Evolutionary conservation across 345 rosid species (phyloP).

Genomic region (Mallotus nudiflorus): DNA sequence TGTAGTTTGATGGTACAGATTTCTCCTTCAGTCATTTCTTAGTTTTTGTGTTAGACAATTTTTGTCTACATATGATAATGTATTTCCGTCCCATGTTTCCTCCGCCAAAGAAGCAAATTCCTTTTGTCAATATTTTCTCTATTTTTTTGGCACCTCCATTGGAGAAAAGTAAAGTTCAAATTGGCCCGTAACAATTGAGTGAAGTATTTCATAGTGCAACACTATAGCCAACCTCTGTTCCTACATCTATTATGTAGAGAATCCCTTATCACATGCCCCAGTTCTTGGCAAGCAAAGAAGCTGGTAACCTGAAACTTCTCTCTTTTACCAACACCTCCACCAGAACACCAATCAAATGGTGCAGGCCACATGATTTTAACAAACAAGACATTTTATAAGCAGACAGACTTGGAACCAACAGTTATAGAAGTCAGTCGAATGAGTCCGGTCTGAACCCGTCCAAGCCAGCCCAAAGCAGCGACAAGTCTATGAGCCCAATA

Average conservation of each 20-base stretch:
- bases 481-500: background rate
- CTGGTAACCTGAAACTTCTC: background rate
- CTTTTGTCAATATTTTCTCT: background rate
- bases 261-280: too few relatives aligned
- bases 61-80: background rate
- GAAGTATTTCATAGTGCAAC: background rate
- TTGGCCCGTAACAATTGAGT: background rate
- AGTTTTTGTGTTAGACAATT: background rate
- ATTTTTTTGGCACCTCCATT: too few relatives aligned
- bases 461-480: too few relatives aligned
- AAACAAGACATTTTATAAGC: background rate
- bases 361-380: too few relatives aligned
- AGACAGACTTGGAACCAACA: too few relatives aligned
- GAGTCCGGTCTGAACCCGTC: too few relatives aligned
- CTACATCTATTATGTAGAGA: too few relatives aligned
- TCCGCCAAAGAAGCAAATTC: background rate
- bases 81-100: background rate
- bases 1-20: background rate
- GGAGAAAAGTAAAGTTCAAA: too few relatives aligned
- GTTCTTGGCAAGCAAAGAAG: background rate
- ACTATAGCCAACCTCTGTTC: background rate
- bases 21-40: background rate
- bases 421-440: too few relatives aligned
- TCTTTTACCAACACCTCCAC: constrained; percentile 5
- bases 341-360: background rate